phyloP scores from a whole-genome alignment of 345 rosid species.

The Aquilaria malaccensis region DNA sequence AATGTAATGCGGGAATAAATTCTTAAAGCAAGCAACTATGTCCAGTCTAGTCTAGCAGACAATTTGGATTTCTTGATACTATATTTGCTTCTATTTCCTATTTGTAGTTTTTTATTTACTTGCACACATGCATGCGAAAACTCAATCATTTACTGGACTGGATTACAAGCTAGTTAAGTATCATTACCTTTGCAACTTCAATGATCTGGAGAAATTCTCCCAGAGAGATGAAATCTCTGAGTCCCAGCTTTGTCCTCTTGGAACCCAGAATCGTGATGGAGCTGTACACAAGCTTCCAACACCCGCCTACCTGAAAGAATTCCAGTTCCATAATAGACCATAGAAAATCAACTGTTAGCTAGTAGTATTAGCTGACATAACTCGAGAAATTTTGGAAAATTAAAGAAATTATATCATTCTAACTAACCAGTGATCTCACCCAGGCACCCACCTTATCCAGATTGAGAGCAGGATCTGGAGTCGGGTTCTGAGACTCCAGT shows the following conservation, averaged over 20 bases:
- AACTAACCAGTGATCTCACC: too few relatives aligned
- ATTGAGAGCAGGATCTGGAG: constrained; percentile 57
- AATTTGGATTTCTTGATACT: too few relatives aligned
- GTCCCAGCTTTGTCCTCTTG: constrained; percentile 76
- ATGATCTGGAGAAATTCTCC: constrained; percentile 74
- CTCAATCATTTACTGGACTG: too few relatives aligned
- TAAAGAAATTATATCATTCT: too few relatives aligned
- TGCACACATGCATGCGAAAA: too few relatives aligned
- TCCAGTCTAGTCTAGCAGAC: too few relatives aligned
- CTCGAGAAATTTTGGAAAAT: too few relatives aligned
- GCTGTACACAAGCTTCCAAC: constrained; percentile 77
- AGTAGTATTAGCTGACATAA: neutral
- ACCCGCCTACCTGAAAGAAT: constrained; percentile 44
- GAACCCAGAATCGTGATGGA: constrained; percentile 77
- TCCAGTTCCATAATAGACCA: neutral
- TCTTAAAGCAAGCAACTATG: too few relatives aligned
- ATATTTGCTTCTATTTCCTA: too few relatives aligned
- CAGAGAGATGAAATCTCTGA: constrained; percentile 73
- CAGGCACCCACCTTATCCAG: constrained; percentile 40
- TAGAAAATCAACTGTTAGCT: constrained; percentile 10
- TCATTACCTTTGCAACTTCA: constrained; percentile 54
- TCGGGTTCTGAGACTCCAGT: constrained; percentile 77
- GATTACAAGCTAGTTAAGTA: too few relatives aligned
- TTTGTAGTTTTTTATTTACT: too few relatives aligned
- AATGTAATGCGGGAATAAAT: too few relatives aligned